A percentile compares a stretch with the other conserved stretches of the same genome.
Conservation (phyloP, 768 basidiomycete genomes). For the Fibroporia radiculosa region DNA sequence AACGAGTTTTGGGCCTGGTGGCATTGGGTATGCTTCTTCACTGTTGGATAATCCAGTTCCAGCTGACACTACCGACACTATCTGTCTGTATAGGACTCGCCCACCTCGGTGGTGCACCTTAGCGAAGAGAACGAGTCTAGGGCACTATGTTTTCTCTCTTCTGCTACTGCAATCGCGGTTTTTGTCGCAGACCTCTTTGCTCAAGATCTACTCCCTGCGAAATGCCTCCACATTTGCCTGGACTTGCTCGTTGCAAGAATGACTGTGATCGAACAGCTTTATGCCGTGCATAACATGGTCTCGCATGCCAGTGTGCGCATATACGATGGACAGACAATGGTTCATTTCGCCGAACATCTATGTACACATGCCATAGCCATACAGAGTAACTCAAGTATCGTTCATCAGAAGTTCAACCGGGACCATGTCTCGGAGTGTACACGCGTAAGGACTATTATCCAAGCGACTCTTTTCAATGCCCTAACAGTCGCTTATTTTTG, state of each 20-base stretch:
- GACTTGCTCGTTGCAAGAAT: constrained; percentile 3
- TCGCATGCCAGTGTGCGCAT: constrained; percentile 3
- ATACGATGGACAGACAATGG: neutral
- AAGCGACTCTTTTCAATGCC: too few species aligned
- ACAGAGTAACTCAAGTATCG: too few species aligned
- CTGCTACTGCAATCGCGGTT: constrained; percentile 2
- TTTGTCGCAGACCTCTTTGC: constrained; percentile 10
- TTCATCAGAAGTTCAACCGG: too few species aligned
- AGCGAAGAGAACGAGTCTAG: neutral
- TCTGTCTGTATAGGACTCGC: neutral
- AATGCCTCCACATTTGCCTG: constrained; percentile 5
- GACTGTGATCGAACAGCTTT: constrained; percentile 11
- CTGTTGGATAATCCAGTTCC: neutral
- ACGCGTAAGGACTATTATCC: too few species aligned
- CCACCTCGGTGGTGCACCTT: neutral
- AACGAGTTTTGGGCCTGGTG: constrained; percentile 9
- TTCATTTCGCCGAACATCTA: too few species aligned
- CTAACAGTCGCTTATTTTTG: too few species aligned
- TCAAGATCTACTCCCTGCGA: neutral
- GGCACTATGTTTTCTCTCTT: neutral
- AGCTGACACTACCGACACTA: neutral
- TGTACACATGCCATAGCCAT: too few species aligned
- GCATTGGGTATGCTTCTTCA: constrained; percentile 6
- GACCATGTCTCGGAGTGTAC: too few species aligned
- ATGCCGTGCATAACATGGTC: constrained; percentile 8